Evolutionary conservation across 2,329 filamentous ascomycete species (phyloP).

Genomic region (Aureobasidium musti): DNA sequence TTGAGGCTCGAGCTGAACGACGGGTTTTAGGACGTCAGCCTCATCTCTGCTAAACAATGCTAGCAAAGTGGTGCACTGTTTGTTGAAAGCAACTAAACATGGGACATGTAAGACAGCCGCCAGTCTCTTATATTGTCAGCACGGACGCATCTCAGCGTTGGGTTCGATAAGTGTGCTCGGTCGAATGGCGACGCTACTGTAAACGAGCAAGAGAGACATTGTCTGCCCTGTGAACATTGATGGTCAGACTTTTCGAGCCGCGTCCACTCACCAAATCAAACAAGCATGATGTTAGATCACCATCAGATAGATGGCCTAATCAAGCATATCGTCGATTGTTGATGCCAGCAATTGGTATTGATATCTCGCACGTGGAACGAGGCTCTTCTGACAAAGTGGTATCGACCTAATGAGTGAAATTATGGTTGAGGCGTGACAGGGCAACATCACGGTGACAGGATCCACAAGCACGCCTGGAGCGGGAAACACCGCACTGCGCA

Average conservation of each 20-base stretch:
- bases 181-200: background rate
- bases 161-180: background rate
- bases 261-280: background rate
- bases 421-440: conserved; percentile 2
- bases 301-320: conserved; percentile 1
- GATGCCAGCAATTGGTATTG: background rate
- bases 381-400: background rate
- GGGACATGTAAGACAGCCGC: background rate
- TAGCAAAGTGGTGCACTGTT: background rate
- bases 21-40: background rate
- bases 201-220: background rate
- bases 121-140: background rate
- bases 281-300: background rate
- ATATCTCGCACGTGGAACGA: conserved; percentile 4
- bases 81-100: background rate
- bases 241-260: too few species aligned
- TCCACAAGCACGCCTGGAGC: conserved; percentile 2
- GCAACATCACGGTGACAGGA: conserved; percentile 1
- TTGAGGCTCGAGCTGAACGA: background rate
- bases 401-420: background rate
- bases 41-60: background rate
- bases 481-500: conserved; percentile 7
- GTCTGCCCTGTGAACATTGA: background rate
- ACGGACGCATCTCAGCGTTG: background rate
- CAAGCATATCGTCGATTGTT: conserved; percentile 9